These are phyloP conservation scores for Trypanosoma vivax DNA, from an alignment of 208 protist genomes.

Conservation along the genomic window DNA sequence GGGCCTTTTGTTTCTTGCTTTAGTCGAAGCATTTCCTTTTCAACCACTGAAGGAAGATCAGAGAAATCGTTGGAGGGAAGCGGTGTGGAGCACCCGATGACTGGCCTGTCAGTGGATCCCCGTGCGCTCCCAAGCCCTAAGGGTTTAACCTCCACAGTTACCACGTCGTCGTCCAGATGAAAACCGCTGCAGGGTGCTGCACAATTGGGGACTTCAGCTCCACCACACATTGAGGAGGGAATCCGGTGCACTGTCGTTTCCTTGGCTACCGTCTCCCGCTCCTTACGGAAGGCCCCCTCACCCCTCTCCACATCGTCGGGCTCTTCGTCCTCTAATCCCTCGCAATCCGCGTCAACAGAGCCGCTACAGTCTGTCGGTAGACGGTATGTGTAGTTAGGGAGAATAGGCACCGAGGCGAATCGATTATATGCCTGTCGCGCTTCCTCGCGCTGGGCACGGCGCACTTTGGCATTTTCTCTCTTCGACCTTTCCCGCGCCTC, in stretches of 20 bases:
- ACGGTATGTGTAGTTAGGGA: constrained; percentile 81
- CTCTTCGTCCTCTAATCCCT: constrained; percentile 27
- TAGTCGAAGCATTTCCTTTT: constrained; percentile 66
- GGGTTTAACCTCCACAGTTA: constrained; percentile 75
- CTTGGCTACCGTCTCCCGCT: constrained; percentile 5
- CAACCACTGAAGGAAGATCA: constrained; percentile 65
- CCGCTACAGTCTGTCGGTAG: constrained; percentile 25
- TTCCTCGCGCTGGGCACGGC: constrained; percentile 76
- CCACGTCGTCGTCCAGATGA: constrained; percentile 39
- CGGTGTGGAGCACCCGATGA: background rate
- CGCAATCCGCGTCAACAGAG: background rate
- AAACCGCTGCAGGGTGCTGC: background rate
- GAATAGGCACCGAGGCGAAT: constrained; percentile 77
- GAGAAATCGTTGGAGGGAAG: constrained; percentile 70
- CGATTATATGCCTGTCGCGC: constrained; percentile 79
- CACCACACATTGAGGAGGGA: constrained; percentile 43
- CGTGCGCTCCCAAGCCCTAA: constrained; percentile 34
- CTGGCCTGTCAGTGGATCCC: background rate
- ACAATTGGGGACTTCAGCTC: background rate
- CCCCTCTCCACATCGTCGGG: constrained; percentile 13
- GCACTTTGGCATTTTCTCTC: constrained; percentile 55
- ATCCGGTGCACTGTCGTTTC: constrained; percentile 50
- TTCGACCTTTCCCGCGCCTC: constrained; percentile 66
- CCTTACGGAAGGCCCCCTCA: background rate
- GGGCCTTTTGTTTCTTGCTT: constrained; percentile 71